Evolutionary conservation across 768 basidiomycete genomes (phyloP).

Genomic region (Neoboletus brunneissimus): DNA sequence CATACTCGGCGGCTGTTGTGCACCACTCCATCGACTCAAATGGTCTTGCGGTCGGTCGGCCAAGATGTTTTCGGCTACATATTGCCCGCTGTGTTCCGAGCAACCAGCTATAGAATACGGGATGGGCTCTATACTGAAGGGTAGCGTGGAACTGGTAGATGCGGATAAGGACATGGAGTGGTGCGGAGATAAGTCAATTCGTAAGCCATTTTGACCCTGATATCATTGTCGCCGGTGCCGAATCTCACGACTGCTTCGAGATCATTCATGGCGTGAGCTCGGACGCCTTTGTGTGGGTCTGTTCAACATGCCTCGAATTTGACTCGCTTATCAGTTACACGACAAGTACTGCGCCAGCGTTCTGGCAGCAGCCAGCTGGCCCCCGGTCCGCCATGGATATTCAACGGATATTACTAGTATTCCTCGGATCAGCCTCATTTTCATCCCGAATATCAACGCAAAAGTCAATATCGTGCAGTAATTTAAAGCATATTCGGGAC

Average conservation of each 20-base stretch:
- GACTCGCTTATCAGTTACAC: neutral
- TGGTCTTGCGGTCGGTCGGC: conserved; percentile 62
- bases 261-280: neutral
- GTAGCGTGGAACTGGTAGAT: neutral
- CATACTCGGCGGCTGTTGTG: conserved; percentile 49
- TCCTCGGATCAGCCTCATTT: neutral
- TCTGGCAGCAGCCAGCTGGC: neutral
- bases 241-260: neutral
- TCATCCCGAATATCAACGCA: neutral
- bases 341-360: neutral
- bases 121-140: conserved; percentile 24
- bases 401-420: no score
- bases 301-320: neutral
- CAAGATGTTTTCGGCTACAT: conserved; percentile 67
- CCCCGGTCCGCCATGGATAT: no score
- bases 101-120: conserved; percentile 56
- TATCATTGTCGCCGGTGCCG: neutral
- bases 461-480: neutral
- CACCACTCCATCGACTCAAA: conserved; percentile 74
- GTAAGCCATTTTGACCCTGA: neutral
- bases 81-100: conserved; percentile 70
- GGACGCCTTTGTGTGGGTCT: neutral
- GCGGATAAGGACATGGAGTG: conserved; percentile 9
- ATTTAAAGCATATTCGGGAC: no score
- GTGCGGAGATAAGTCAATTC: neutral